Base-by-base conservation (phyloP, 768 basidiomycete genomes). In the Russula compacta region DNA sequence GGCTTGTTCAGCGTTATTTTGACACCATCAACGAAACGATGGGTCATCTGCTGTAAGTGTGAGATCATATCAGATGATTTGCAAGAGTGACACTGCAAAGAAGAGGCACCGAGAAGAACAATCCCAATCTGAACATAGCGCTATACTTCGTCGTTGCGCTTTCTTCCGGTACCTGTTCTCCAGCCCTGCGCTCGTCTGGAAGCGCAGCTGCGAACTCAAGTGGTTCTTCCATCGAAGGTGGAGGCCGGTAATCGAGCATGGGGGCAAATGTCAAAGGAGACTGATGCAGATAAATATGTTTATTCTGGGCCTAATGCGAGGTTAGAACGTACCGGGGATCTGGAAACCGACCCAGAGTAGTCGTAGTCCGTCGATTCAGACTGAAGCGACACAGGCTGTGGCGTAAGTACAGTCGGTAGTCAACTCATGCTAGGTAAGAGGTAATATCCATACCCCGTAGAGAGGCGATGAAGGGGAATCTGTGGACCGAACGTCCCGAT, bases 1-100 rank as follows among this genome's bases (percentile, higher is more conserved):
- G 51, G 47, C 57, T 63, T 63, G 46, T 46, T 52, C 36, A 53
- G 14, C 10, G 53, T 63, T 15, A 63, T 24, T 29, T 63, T 63
- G 12, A 49, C 61, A 0, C 56, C 57, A 1, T 63, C 61, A 19
- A 63, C 52, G 12, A 58, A 3, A 12, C 46, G 39, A 10, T 48
- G 32, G 3, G 39, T 38, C 46, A 63, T 49, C 12, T 58, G 56
- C 61, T 63, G 35, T 24, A 5, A 49, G 21, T 4, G 12, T n/a
- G 14, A 44, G 9, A 21, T 4, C 33, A 2, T 19, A 43, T 61
- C n/a, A 53, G 56, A 35, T 32, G 8, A 4, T 29, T 29, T 29
- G 42, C 1, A 12, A 53, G 6, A 48, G 24, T 15, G 29, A 35
- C 44, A 42, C 29, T 35, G 15, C 12, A 10, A 2, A 53, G 36